Evolutionary conservation across 2,329 filamentous ascomycete species (phyloP).

Genomic region (Fusarium sp.): DNA sequence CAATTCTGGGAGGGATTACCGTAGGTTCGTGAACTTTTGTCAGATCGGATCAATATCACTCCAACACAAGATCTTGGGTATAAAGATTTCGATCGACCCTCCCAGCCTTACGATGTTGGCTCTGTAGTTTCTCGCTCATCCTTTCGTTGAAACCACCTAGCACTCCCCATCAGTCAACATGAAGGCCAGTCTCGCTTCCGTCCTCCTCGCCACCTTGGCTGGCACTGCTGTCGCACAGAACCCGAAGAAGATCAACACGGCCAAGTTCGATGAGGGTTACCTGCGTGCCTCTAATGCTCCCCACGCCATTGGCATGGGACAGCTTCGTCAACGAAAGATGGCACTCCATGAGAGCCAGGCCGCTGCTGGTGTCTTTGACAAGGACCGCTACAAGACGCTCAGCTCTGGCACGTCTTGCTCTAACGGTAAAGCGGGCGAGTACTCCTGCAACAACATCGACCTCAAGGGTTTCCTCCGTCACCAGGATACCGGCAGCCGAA

Average conservation of each 20-base stretch:
- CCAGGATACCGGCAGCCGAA: slow-evolving; percentile 17
- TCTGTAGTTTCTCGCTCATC: not conserved
- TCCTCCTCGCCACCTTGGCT: slow-evolving; percentile 16
- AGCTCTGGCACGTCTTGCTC: slow-evolving; percentile 8
- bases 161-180: not conserved
- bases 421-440: not conserved
- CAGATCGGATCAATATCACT: not conserved
- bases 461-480: slow-evolving; percentile 10
- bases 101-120: fast-evolving
- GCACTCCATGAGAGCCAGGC: slow-evolving; percentile 1
- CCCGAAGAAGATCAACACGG: slow-evolving; percentile 1
- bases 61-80: not conserved
- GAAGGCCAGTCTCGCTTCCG: slow-evolving; percentile 14
- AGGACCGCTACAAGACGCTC: slow-evolving; percentile 17
- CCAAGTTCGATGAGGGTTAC: slow-evolving; percentile 17
- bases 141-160: not conserved
- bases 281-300: slow-evolving; percentile 17
- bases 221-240: slow-evolving; percentile 18
- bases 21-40: too few relatives aligned
- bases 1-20: slow-evolving; percentile 1
- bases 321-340: slow-evolving; percentile 17
- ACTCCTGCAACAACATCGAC: slow-evolving; percentile 20
- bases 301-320: slow-evolving; percentile 11
- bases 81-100: not conserved
- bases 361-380: slow-evolving; percentile 9